Percentiles rank a stretch among this genome's conserved stretches.
Evolutionary conservation across 192 early-diverging fungal genomes (phyloP).

Genomic region (Backusella luteola): DNA sequence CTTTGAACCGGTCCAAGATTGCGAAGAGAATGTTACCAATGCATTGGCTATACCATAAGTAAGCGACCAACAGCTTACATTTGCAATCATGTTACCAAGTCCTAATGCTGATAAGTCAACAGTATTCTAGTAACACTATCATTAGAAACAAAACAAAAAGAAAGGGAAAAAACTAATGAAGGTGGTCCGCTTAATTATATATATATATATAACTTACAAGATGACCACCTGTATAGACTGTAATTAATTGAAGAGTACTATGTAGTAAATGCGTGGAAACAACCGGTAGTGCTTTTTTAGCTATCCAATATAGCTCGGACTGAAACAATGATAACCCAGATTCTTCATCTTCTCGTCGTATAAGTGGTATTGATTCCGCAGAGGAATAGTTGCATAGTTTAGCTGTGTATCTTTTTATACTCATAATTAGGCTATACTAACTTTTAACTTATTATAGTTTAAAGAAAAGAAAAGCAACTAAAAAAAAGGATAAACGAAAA

Average conservation of each 20-base stretch:
- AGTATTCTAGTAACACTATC: conserved; percentile 28
- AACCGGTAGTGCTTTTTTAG: conserved; percentile 33
- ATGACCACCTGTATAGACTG: conserved; percentile 20
- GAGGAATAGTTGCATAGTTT: neutral
- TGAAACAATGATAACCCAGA: neutral
- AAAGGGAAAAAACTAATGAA: no score
- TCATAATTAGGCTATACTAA: neutral
- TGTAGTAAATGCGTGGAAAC: conserved; percentile 26
- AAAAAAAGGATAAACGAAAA: neutral
- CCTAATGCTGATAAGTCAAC: conserved; percentile 66
- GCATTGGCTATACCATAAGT: conserved; percentile 66
- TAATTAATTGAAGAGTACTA: conserved; percentile 25
- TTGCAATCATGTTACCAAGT: conserved; percentile 68
- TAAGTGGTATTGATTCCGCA: neutral
- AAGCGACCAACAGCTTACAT: conserved; percentile 65
- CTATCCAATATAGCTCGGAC: conserved; percentile 25
- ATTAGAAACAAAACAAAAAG: neutral
- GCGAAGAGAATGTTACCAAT: conserved; percentile 73
- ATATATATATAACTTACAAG: conserved; percentile 22
- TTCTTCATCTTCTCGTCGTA: neutral
- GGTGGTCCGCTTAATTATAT: no score
- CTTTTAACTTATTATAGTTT: neutral
- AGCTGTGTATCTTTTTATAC: neutral
- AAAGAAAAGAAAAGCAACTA: neutral
- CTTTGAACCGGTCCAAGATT: conserved; percentile 64